Conservation (phyloP, 345 rosid genomes). For the Lumnitzera racemosa region DNA sequence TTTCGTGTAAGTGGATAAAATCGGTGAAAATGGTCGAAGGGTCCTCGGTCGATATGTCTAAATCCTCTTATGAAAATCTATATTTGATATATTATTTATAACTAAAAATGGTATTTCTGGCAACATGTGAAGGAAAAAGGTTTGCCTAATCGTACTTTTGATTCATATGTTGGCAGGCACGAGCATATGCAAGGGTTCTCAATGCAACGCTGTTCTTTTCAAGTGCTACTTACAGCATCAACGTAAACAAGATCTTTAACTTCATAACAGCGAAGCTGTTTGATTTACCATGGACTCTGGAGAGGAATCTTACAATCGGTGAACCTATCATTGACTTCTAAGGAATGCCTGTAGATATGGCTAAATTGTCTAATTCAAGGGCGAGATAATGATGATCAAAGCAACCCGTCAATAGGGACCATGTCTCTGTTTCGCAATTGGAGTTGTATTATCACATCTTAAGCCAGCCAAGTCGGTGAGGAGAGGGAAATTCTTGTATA, state of each 20-base stretch:
- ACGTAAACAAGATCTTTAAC: constrained; percentile 90
- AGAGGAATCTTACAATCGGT: constrained; percentile 76
- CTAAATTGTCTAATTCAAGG: neutral
- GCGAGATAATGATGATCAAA: neutral
- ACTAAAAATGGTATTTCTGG: too few relatives aligned
- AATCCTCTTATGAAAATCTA: too few relatives aligned
- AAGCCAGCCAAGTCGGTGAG: neutral
- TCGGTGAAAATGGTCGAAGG: too few relatives aligned
- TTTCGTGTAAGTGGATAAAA: too few relatives aligned
- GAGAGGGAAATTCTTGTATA: too few relatives aligned
- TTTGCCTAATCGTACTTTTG: too few relatives aligned
- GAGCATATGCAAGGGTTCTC: constrained; percentile 73
- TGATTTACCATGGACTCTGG: constrained; percentile 80
- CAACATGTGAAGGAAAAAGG: too few relatives aligned
- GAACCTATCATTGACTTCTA: constrained; percentile 88
- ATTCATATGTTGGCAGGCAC: constrained; percentile 43
- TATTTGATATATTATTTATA: too few relatives aligned
- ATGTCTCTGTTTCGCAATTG: neutral
- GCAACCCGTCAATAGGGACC: constrained; percentile 12
- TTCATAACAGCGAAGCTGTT: constrained; percentile 91
- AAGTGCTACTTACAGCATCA: constrained; percentile 83
- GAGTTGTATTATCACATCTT: constrained; percentile 9
- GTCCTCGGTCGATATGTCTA: too few relatives aligned
- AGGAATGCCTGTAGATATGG: neutral
- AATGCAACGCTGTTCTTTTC: constrained; percentile 91